Percentiles rank a stretch among this genome's conserved stretches.
Evolutionary conservation across 805 yeast species (phyloP).

Genomic region (Sugiyamaella floridensis): DNA sequence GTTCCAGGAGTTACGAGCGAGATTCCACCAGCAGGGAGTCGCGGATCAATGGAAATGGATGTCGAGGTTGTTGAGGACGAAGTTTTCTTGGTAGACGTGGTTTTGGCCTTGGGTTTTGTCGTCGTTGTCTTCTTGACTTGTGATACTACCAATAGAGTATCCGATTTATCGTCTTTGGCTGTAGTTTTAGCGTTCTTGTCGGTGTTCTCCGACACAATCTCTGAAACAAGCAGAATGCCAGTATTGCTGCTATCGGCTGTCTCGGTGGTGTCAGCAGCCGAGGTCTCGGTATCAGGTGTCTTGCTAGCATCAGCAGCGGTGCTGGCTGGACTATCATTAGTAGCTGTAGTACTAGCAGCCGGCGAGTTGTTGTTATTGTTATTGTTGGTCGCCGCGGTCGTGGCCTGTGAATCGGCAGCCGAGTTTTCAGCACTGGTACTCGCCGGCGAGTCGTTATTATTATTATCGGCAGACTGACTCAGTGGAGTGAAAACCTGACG

Average conservation of each 20-base stretch:
- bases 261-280: background rate
- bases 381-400: background rate
- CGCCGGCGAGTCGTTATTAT: background rate
- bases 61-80: slow-evolving; percentile 15
- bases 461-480: background rate
- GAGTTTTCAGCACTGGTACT: background rate
- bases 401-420: background rate
- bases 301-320: no score
- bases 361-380: background rate
- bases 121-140: background rate
- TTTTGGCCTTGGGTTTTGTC: background rate
- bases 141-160: background rate
- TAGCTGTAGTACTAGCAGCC: no score
- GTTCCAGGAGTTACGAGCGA: slow-evolving; percentile 30
- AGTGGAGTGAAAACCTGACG: background rate
- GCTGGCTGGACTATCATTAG: no score
- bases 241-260: background rate
- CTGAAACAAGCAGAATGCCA: background rate
- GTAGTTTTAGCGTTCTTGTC: background rate
- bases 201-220: background rate
- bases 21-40: slow-evolving; percentile 33
- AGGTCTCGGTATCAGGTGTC: no score
- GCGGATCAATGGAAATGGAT: slow-evolving; percentile 28
- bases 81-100: slow-evolving; percentile 3
- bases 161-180: background rate